These are phyloP conservation scores for Hypoxylon intermedium DNA, from an alignment of 495 filamentous ascomycete genomes.

Conservation along the genomic window DNA sequence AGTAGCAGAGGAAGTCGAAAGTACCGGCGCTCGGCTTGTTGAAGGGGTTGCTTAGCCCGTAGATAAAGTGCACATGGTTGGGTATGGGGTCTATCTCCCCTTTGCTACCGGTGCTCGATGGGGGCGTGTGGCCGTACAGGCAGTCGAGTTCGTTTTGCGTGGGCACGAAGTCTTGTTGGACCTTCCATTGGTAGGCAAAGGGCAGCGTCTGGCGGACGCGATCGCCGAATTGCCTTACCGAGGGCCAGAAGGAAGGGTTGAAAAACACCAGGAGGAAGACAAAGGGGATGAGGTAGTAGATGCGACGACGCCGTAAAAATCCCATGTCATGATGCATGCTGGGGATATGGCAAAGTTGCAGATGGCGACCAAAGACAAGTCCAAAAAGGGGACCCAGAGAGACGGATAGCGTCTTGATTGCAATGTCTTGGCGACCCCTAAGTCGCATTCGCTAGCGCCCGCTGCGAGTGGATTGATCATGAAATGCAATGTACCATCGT, in stretches of 20 bases:
- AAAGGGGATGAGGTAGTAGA: constrained; percentile 31
- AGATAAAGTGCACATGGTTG: constrained; percentile 58
- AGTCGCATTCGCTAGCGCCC: constrained; percentile 20
- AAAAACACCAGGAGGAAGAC: constrained; percentile 37
- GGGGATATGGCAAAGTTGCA: constrained; percentile 9
- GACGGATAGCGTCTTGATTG: constrained; percentile 19
- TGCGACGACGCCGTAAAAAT: constrained; percentile 30
- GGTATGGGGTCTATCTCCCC: constrained; percentile 48
- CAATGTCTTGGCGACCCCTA: constrained; percentile 20
- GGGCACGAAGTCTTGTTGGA: constrained; percentile 48
- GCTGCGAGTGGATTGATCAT: too few relatives aligned
- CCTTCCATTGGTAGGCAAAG: constrained; percentile 50
- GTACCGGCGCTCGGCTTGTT: constrained; percentile 45
- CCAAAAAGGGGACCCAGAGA: constrained; percentile 2
- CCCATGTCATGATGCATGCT: constrained; percentile 35
- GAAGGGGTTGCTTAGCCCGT: constrained; percentile 50
- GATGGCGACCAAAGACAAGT: constrained; percentile 1
- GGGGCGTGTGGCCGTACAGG: constrained; percentile 42
- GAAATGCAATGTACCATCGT: too few relatives aligned
- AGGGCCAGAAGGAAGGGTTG: constrained; percentile 38
- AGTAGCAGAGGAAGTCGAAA: constrained; percentile 56
- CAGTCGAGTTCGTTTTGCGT: constrained; percentile 49
- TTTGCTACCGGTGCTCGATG: constrained; percentile 16
- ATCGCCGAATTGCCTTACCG: constrained; percentile 44
- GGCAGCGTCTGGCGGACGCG: constrained; percentile 50